These are phyloP conservation scores for Nicotiana tabacum DNA, from an alignment of 257 asterid genomes.

Conservation along the genomic window DNA sequence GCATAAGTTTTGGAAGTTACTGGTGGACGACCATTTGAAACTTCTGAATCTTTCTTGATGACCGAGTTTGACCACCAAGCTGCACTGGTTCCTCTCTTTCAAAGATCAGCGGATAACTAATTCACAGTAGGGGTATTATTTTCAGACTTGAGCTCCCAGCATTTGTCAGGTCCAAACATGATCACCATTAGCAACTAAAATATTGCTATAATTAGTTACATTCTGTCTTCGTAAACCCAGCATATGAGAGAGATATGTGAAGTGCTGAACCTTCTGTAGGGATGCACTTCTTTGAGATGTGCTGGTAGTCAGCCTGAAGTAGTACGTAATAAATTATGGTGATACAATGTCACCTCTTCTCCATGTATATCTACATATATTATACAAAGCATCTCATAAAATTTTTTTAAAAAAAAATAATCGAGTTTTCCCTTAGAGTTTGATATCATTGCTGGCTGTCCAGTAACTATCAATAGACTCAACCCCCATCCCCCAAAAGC, in stretches of 20 bases:
- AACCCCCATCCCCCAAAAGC: not conserved
- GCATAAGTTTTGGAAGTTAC: constrained; percentile 14
- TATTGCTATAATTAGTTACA: constrained; percentile 7
- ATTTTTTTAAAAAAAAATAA: too few relatives aligned
- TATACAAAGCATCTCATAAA: too few relatives aligned
- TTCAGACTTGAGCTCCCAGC: constrained; percentile 22
- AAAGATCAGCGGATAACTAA: constrained; percentile 14
- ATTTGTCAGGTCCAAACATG: constrained; percentile 8
- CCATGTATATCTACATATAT: too few relatives aligned
- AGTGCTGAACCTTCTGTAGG: constrained; percentile 17
- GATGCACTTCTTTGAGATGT: constrained; percentile 21
- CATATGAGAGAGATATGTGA: constrained; percentile 21
- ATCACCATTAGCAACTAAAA: constrained; percentile 16
- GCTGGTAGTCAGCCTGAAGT: constrained; percentile 45
- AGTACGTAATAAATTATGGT: too few relatives aligned
- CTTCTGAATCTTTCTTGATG: constrained; percentile 1
- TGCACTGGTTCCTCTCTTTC: not conserved
- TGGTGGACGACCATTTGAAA: constrained; percentile 10
- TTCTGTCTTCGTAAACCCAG: constrained; percentile 24
- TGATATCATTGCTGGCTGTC: too few relatives aligned
- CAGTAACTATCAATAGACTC: not conserved
- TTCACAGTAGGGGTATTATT: constrained; percentile 23
- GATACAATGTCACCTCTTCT: too few relatives aligned
- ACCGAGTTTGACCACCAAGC: not conserved
- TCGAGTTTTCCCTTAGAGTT: too few relatives aligned